Evolutionary conservation across 108 stramenopile species (phyloP), one percentile per base, ranked within the genome.

Genomic region (Skeletonema potamos): DNA sequence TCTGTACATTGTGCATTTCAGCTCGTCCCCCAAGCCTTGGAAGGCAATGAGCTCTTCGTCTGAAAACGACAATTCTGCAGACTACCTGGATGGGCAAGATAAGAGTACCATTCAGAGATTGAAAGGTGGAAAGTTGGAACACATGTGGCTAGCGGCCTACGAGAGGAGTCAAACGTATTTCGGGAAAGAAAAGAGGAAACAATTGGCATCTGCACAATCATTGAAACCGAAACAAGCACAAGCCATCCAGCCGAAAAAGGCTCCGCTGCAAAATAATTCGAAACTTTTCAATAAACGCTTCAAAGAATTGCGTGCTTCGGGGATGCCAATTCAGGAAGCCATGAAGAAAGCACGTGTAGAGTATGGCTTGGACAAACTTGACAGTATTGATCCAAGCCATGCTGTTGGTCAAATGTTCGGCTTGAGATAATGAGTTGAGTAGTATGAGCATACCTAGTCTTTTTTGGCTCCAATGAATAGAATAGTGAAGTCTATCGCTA

Each of bases 21-120:
- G 82, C 41, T 85, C 77, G 30, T 79, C 80, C 32, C 90, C 90
- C 5, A 96, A 96, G 68, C 95, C 92, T n/a, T 96, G 95, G 95
- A 86, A 89, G 37, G 34, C 36, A 10, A 51, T 51, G 48, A 22
- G 8, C 0, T 51, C 48, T 36, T 36, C 44, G 48, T 20, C 54
- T 58, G 24, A 73, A 58, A 10, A 9, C 58, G 44, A 62, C 7
- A 62, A 39, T 34, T 33, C 44, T n/a, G 22, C 37, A 20, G 73
- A 74, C 11, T 30, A 68, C 29, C 33, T 79, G 0, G 56, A 44
- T 7, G 62, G 58, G 3, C 17, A 70, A n/a, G 74, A 65, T 28
- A 27, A 10, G 15, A 18, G 54, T 64, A 59, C 32, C 17, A 22
- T 79, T 28, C 46, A 58, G 37, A 33, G 36, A 17, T 18, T 24